A percentile compares a stretch with the other conserved stretches of the same genome.
phyloP scores from a whole-genome alignment of 257 asterid genomes.

The Anisodus tanguticus region DNA sequence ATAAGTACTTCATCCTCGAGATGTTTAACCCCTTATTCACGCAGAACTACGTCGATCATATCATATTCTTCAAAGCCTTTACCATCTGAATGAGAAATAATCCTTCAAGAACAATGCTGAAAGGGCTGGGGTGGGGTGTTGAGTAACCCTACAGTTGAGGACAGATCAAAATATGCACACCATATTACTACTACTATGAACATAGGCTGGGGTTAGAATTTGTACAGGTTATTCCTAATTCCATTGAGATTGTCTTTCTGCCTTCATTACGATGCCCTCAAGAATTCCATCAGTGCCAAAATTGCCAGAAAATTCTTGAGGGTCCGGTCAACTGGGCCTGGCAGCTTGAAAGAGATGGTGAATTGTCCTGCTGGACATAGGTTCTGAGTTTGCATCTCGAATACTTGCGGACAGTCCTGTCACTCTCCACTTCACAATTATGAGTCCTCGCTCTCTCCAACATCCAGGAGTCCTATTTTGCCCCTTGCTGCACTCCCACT shows the following conservation, averaged over 20 bases:
- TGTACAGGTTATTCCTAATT: not conserved
- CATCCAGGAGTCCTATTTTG: conserved; percentile 59
- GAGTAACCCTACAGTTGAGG: not conserved
- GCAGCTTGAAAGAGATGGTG: conserved; percentile 73
- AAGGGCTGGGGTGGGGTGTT: no score
- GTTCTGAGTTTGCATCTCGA: conserved; percentile 78
- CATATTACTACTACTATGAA: not conserved
- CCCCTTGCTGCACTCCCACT: conserved; percentile 81
- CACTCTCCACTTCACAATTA: conserved; percentile 86
- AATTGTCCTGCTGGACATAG: conserved; percentile 80
- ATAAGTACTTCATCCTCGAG: not conserved
- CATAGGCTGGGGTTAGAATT: not conserved
- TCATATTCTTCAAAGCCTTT: not conserved
- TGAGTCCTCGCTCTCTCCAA: conserved; percentile 76
- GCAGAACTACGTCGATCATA: not conserved
- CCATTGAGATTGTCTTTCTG: conserved; percentile 27
- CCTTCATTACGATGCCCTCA: conserved; percentile 72
- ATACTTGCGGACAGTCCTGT: conserved; percentile 51
- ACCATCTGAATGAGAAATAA: not conserved
- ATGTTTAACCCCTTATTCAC: not conserved
- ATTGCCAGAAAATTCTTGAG: conserved; percentile 69
- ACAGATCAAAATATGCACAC: not conserved
- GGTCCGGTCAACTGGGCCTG: conserved; percentile 88
- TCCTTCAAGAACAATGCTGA: not conserved
- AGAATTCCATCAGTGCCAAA: conserved; percentile 80